These are phyloP conservation scores for Penicillium lagena DNA, from an alignment of 495 filamentous ascomycete species.

Conservation along the genomic window DNA sequence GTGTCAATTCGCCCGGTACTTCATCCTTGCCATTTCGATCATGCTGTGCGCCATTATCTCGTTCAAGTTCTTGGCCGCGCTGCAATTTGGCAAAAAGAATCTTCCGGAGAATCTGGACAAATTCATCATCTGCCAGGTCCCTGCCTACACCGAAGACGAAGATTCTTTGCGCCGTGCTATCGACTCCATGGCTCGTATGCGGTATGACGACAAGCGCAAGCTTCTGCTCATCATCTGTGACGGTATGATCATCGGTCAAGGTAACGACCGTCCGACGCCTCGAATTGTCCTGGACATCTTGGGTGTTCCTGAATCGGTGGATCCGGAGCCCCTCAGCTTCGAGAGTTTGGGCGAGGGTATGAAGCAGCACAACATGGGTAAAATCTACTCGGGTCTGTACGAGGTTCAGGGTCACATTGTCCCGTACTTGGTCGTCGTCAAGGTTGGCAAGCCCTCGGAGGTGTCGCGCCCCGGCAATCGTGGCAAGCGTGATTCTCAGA, in stretches of 20 bases:
- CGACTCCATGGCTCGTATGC: constrained; percentile 92
- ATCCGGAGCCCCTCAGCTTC: constrained; percentile 96
- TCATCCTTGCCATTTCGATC: constrained; percentile 84
- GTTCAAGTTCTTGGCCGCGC: constrained; percentile 94
- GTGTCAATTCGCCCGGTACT: constrained; percentile 86
- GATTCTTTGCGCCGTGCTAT: constrained; percentile 94
- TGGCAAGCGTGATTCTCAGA: constrained; percentile 98
- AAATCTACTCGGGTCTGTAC: constrained; percentile 95
- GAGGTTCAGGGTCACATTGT: constrained; percentile 98
- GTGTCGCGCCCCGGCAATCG: constrained; percentile 94
- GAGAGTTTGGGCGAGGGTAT: constrained; percentile 93
- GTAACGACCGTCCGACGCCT: constrained; percentile 92
- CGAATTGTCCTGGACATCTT: constrained; percentile 96
- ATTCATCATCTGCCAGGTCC: constrained; percentile 96
- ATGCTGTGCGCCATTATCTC: constrained; percentile 73
- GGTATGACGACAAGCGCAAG: constrained; percentile 81
- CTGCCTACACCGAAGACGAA: constrained; percentile 97
- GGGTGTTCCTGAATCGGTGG: constrained; percentile 85
- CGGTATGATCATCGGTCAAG: constrained; percentile 95
- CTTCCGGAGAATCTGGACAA: constrained; percentile 95
- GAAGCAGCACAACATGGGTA: constrained; percentile 99
- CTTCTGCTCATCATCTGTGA: constrained; percentile 23
- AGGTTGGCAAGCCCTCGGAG: constrained; percentile 95
- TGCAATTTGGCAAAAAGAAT: constrained; percentile 90
- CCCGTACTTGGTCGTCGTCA: constrained; percentile 93